Percentiles rank a stretch among this genome's conserved stretches.
Evolutionary conservation across 2,329 filamentous ascomycete species (phyloP).

Genomic region (Hypoxylon sp.): DNA sequence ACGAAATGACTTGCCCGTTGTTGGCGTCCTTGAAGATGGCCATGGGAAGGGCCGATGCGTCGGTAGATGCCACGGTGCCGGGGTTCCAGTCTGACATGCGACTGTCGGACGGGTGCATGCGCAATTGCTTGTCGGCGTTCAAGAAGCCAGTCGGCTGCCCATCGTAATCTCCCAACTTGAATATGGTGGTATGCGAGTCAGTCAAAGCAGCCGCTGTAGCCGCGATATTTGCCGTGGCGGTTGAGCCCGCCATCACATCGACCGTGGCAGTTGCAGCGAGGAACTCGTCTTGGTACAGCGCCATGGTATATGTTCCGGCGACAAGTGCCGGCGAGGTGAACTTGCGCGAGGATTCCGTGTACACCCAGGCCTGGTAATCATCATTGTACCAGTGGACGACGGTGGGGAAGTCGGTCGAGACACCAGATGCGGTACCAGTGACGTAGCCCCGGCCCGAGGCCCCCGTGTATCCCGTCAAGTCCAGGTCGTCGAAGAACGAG

Average conservation of each 20-base stretch:
- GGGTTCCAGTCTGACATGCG: slow-evolving; percentile 69
- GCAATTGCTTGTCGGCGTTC: slow-evolving; percentile 70
- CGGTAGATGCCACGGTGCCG: slow-evolving; percentile 65
- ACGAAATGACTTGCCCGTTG: slow-evolving; percentile 54
- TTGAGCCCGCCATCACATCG: slow-evolving; percentile 63
- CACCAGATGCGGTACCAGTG: slow-evolving; percentile 67
- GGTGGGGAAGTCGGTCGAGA: slow-evolving; percentile 62
- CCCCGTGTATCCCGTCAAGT: slow-evolving; percentile 67
- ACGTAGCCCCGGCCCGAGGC: slow-evolving; percentile 66
- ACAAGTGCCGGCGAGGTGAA: slow-evolving; percentile 73
- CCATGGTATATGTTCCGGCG: slow-evolving; percentile 72
- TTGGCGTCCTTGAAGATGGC: slow-evolving; percentile 70
- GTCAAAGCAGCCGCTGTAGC: slow-evolving; percentile 55
- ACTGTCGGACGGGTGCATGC: slow-evolving; percentile 71
- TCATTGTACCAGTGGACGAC: slow-evolving; percentile 72
- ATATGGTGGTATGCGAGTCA: slow-evolving; percentile 63
- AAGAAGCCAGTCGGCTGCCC: slow-evolving; percentile 69
- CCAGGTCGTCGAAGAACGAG: slow-evolving; percentile 69
- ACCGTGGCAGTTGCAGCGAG: slow-evolving; percentile 64
- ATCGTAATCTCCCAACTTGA: slow-evolving; percentile 71
- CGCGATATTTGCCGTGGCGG: slow-evolving; percentile 64
- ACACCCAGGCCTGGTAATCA: slow-evolving; percentile 71
- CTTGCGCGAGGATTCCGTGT: slow-evolving; percentile 61
- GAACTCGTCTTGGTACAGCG: slow-evolving; percentile 70
- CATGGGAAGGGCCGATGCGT: slow-evolving; percentile 68